Base-by-base conservation (phyloP, 2,329 filamentous ascomycete species). In the Exophiala sp. region DNA sequence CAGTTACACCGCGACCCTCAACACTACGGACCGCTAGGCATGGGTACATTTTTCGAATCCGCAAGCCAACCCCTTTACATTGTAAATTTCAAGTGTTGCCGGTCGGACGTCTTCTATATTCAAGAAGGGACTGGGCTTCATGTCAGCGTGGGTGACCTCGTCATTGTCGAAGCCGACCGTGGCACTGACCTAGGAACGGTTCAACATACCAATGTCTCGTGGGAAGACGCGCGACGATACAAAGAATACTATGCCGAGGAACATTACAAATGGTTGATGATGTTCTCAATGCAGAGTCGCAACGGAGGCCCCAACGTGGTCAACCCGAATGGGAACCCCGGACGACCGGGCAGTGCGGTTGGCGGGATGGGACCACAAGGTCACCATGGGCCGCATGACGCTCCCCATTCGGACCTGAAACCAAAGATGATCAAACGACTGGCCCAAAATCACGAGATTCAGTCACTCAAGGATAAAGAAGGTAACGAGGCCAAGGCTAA, bases 201-300 rank as follows among this genome's bases (percentile, higher is more conserved):
- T 22, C 86, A 88, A 45, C 82, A 86, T 59, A 86, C 89, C 56
- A 90, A 94, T 61, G 82, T 97, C 32, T 86, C 88, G 55, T 89
- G 89, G 78, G 84, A 89, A 58, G 81, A 85, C 44, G 93, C 93
- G 7, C 90, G 93, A 63, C 85, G 93, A 41, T 73, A 89, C 58
- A 95, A 96, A 67, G 88, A 94, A 61, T 84, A 93, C 60, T 94
- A 91, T 59, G 86, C 86, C 1, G 88, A 96, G 65, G 89, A 97
- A 65, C 93, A 98, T 66, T 96, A 95, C 71, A 90, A 89, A 63
- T 97, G 91, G 88, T 77, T 98, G 46, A 95, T 97, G 86, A 93
- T 97, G 86, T 98, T 96, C 68, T 95, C 89, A 1, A 84, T 89
- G 66, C 86, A 82, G 64, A 87, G 71, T 58, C 75, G 66, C 57